Evolutionary conservation across 495 filamentous ascomycete species (phyloP).

Genomic region (Usnea hakonensis): DNA sequence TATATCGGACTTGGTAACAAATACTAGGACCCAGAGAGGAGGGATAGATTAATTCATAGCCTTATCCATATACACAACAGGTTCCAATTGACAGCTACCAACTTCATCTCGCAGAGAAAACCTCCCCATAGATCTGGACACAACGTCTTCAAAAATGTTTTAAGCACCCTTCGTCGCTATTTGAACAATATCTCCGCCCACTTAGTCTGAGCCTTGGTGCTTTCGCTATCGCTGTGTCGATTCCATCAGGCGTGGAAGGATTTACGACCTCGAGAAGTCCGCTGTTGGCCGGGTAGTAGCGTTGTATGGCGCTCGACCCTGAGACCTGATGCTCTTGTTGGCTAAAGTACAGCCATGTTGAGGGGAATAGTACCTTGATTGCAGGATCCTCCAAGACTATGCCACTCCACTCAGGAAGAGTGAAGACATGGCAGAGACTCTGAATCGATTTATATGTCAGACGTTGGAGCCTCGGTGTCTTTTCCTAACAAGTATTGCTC

Average conservation of each 20-base stretch:
- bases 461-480: no score
- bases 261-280: conserved; percentile 71
- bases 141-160: conserved; percentile 63
- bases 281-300: conserved; percentile 88
- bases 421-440: no score
- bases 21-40: no score
- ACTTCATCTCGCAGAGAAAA: neutral
- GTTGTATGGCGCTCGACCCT: conserved; percentile 59
- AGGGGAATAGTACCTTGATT: conserved; percentile 37
- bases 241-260: conserved; percentile 66
- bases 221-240: conserved; percentile 70
- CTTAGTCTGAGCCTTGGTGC: conserved; percentile 62
- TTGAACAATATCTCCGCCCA: conserved; percentile 77
- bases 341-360: conserved; percentile 1
- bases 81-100: conserved; percentile 10
- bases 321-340: conserved; percentile 31
- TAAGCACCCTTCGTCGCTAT: conserved; percentile 70
- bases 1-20: no score
- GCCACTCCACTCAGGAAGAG: conserved; percentile 45
- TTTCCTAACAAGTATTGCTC: no score
- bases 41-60: no score
- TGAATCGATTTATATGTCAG: no score
- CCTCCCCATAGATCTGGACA: neutral
- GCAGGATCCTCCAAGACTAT: conserved; percentile 55
- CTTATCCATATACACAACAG: no score